Evolutionary conservation across 2,329 filamentous ascomycete genomes (phyloP).

Genomic region (Orbilia ellipsospora): DNA sequence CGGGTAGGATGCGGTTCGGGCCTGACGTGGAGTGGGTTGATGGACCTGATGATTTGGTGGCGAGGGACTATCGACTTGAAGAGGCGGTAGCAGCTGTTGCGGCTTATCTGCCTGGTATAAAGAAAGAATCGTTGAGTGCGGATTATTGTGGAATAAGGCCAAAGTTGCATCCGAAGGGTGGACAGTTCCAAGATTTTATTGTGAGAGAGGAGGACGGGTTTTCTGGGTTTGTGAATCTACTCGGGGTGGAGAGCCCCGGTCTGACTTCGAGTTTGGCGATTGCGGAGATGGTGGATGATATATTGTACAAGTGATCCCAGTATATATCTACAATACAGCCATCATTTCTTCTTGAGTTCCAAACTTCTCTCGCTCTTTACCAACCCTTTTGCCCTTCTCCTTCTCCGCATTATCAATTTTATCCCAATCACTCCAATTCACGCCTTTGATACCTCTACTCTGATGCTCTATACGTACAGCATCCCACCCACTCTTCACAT

Average conservation of each 20-base stretch:
- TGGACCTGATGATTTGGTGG: slow-evolving; percentile 74
- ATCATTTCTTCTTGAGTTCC: slow-evolving; percentile 58
- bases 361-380: slow-evolving; percentile 82
- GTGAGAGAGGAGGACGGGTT: slow-evolving; percentile 79
- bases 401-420: slow-evolving; percentile 83
- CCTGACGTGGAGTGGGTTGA: slow-evolving; percentile 96
- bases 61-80: slow-evolving; percentile 72
- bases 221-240: slow-evolving; percentile 84
- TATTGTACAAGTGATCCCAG: slow-evolving; percentile 51
- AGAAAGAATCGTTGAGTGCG: slow-evolving; percentile 73
- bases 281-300: slow-evolving; percentile 55
- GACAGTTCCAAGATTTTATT: slow-evolving; percentile 82
- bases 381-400: slow-evolving; percentile 71
- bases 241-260: slow-evolving; percentile 70
- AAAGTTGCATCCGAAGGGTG: slow-evolving; percentile 74
- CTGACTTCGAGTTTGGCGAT: slow-evolving; percentile 56
- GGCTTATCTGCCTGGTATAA: slow-evolving; percentile 80
- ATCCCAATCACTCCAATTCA: slow-evolving; percentile 88
- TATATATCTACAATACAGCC: slow-evolving; percentile 55
- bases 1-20: slow-evolving; percentile 85
- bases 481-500: slow-evolving; percentile 76
- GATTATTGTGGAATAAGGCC: slow-evolving; percentile 95
- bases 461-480: slow-evolving; percentile 72
- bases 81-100: slow-evolving; percentile 79
- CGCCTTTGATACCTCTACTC: slow-evolving; percentile 70